Evolutionary conservation across 345 rosid species (phyloP), one percentile per base, ranked within the genome.

Genomic region (Heritiera littoralis): DNA sequence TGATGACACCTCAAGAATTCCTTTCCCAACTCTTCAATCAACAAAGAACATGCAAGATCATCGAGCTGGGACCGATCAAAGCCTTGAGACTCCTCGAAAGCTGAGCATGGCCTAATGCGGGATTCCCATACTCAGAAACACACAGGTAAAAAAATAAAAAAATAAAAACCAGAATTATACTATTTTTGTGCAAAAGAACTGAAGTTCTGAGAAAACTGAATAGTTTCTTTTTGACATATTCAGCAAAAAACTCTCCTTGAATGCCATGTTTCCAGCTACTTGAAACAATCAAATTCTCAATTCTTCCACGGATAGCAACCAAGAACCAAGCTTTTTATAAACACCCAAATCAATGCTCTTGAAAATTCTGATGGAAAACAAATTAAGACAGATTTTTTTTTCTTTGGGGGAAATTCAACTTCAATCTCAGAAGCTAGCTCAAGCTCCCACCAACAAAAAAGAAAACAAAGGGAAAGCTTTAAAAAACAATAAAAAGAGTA

Each of bases 1-100:
- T 35, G 48, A 72, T 69, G 52, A 23, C 4, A 48, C n/a, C 73
- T 46, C 59, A 68, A 75, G 18, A 60, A 78, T 80, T 80, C 65
- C 48, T 11, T 66, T 65, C 77, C 5, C 61, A 38, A 77, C 60
- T 63, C 43, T 70, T n/a, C 67, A 74, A 73, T 54, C 17, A 65
- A 43, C 65, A 49, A 71, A 41, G 41, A 51, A 43, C 52, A 76
- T 9, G 14, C 55, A 82, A 51, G 66, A 51, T 23, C 60, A 55
- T 70, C 75, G 80, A 60, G 75, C 67, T 17, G 71, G 60, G 15
- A 45, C 23, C 8, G 20, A 69, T 75, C 78, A 66, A 38, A 56
- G 71, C 28, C 75, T 63, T 78, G 51, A 66, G 8, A 20, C 76
- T 70, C 49, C 28, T 54, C 28, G 38, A 43, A 43, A 48, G 48